phyloP scores from a whole-genome alignment of 106 monocot genomes.

The Xerophyta viscosa region DNA sequence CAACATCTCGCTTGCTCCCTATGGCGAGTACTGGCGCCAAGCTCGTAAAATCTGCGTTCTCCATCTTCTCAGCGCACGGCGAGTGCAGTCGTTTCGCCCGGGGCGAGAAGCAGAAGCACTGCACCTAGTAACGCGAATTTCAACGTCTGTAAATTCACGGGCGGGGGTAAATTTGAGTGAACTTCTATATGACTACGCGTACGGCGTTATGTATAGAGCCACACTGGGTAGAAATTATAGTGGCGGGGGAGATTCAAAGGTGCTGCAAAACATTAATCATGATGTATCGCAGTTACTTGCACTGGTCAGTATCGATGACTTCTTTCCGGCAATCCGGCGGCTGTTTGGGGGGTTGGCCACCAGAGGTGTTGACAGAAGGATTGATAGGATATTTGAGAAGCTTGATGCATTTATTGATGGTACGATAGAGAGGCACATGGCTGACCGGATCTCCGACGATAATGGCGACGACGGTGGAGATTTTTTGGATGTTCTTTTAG shows the following conservation, averaged over 20 bases:
- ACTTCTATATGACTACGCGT: too few species aligned
- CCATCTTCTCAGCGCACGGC: conserved; percentile 14
- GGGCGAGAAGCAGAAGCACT: conserved; percentile 27
- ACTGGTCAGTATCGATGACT: too few species aligned
- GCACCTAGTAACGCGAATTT: too few species aligned
- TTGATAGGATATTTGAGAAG: not conserved
- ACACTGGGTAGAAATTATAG: too few species aligned
- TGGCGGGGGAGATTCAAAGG: too few species aligned
- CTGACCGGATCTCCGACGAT: not conserved
- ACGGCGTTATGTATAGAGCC: too few species aligned
- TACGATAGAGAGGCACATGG: not conserved
- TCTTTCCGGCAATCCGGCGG: too few species aligned
- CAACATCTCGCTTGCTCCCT: conserved; percentile 16
- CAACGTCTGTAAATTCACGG: too few species aligned
- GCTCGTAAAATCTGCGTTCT: conserved; percentile 8
- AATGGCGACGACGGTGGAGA: not conserved
- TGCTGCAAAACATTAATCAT: too few species aligned
- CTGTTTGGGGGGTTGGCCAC: too few species aligned
- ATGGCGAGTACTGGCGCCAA: conserved; percentile 39
- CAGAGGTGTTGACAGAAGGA: not conserved
- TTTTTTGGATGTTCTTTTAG: not conserved
- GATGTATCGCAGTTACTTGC: too few species aligned
- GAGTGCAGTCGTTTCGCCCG: conserved; percentile 14
- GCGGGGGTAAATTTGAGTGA: too few species aligned
- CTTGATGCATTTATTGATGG: not conserved